phyloP scores from a whole-genome alignment of 768 basidiomycete genomes.

The Pilatotrama ljubarskyi region DNA sequence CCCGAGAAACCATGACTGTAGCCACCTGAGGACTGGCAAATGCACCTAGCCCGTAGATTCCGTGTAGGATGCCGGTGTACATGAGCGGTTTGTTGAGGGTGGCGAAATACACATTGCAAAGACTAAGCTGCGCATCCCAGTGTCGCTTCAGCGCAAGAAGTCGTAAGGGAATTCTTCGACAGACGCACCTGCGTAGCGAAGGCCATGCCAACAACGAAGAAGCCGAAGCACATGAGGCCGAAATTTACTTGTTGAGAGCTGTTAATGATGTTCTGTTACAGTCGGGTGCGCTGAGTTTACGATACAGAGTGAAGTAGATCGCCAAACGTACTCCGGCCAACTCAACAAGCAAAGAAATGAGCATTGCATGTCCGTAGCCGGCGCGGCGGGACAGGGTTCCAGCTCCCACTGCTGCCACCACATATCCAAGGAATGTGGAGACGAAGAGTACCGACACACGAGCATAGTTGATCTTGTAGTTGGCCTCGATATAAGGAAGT shows the following conservation, averaged over 20 bases:
- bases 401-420: slow-evolving; percentile 24
- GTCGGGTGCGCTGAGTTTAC: neutral
- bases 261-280: slow-evolving; percentile 29
- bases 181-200: slow-evolving; percentile 27
- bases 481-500: slow-evolving; percentile 28
- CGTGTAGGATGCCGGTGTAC: slow-evolving; percentile 29
- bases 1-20: slow-evolving; percentile 26
- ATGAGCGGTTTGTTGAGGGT: slow-evolving; percentile 28
- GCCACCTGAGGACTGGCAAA: slow-evolving; percentile 28
- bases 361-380: slow-evolving; percentile 27
- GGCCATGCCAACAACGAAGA: slow-evolving; percentile 29
- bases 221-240: slow-evolving; percentile 30
- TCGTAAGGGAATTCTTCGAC: too few relatives aligned
- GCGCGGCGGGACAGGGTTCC: slow-evolving; percentile 24
- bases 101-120: slow-evolving; percentile 31
- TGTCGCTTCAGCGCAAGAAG: neutral
- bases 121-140: slow-evolving; percentile 17
- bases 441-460: slow-evolving; percentile 29
- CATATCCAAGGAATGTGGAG: slow-evolving; percentile 27
- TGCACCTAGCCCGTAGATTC: slow-evolving; percentile 29
- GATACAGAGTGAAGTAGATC: neutral
- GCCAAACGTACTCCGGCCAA: slow-evolving; percentile 24
- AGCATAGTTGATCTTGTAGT: slow-evolving; percentile 27
- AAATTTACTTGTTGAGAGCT: slow-evolving; percentile 28
- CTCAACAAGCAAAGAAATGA: slow-evolving; percentile 23